Conservation (phyloP, 2,329 filamentous ascomycete genomes). For the Aspergillus candidus region DNA sequence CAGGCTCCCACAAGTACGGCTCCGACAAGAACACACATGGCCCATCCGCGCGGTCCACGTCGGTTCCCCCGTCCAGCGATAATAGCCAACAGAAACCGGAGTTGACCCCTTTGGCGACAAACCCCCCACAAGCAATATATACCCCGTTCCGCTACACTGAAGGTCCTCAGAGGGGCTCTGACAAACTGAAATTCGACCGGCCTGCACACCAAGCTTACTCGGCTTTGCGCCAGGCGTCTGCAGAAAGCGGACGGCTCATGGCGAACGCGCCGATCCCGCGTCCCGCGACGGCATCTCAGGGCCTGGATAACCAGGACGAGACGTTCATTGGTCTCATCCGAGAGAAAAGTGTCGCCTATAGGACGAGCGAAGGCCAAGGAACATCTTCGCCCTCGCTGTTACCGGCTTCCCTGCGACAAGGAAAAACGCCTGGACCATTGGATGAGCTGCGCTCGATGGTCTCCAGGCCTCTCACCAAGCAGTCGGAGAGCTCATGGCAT, state of each 20-base stretch:
- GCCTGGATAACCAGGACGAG: constrained; percentile 34
- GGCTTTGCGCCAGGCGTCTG: constrained; percentile 40
- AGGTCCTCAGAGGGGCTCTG: constrained; percentile 37
- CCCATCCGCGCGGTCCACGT: constrained; percentile 17
- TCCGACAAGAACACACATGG: constrained; percentile 1
- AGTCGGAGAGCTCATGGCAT: constrained; percentile 30
- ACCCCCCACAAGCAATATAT: constrained; percentile 39
- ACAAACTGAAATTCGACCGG: constrained; percentile 32
- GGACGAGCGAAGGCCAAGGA: constrained; percentile 21
- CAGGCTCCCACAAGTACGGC: constrained; percentile 8
- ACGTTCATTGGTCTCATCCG: constrained; percentile 44
- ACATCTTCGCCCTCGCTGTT: constrained; percentile 23
- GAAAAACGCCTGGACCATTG: constrained; percentile 20
- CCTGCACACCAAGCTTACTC: constrained; percentile 45
- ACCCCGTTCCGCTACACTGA: constrained; percentile 42
- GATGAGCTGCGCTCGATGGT: constrained; percentile 33
- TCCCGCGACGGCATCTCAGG: constrained; percentile 13
- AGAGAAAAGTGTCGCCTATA: constrained; percentile 40
- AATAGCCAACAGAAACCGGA: constrained; percentile 15
- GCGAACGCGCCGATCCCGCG: constrained; percentile 24
- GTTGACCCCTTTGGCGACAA: constrained; percentile 26
- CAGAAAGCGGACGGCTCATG: constrained; percentile 41
- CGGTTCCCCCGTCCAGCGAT: constrained; percentile 21
- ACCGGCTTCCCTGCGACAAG: constrained; percentile 29
- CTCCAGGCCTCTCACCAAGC: constrained; percentile 27